Base-by-base conservation (phyloP, 257 asterid genomes). In the Eustoma russellianum region DNA sequence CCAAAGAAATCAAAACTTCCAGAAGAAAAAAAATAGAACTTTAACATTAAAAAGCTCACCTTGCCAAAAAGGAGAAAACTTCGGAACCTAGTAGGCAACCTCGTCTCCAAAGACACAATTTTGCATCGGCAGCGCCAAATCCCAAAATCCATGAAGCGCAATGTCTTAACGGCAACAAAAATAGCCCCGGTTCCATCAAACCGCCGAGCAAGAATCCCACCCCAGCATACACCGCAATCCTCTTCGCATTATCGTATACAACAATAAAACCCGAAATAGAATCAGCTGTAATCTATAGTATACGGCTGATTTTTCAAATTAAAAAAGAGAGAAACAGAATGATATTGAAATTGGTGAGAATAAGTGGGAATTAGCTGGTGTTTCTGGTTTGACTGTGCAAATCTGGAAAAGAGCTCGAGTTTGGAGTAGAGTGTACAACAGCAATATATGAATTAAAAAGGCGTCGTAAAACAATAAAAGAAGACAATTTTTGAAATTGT, bases 61-160 rank as follows among this genome's bases (percentile, higher is more conserved):
- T 77, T 53, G 50, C 75, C 8, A 52, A 60, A n/a, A 55, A 71
- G 38, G 63, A 44, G 3, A 65, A 75, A 71, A 24, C 72, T 69
- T 66, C 62, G 66, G 57, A 75, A 79, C 62, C 66, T 64, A 69
- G 68, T 62, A 35, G 63, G 56, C 48, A 83, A 69, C 66, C 80
- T 70, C 45, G 57, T 71, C 64, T 72, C 68, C 46, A 55, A 59
- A 77, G 70, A 53, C 70, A 70, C 67, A 69, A 58, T 65, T 63
- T 71, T 68, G 62, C 91, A 74, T 67, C 93, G 76, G 74, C 76
- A 63, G 75, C 88, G 73, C n/a, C n/a, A n/a, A n/a, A n/a, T n/a
- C n/a, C n/a, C n/a, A n/a, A n/a, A n/a, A 88, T 88, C 97, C 97
- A 88, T 88, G 77, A 73, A 83, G 77, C 71, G 79, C 57, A 47